Evolutionary conservation across 2,329 filamentous ascomycete species (phyloP).

Genomic region (Metarhizium brunneum): DNA sequence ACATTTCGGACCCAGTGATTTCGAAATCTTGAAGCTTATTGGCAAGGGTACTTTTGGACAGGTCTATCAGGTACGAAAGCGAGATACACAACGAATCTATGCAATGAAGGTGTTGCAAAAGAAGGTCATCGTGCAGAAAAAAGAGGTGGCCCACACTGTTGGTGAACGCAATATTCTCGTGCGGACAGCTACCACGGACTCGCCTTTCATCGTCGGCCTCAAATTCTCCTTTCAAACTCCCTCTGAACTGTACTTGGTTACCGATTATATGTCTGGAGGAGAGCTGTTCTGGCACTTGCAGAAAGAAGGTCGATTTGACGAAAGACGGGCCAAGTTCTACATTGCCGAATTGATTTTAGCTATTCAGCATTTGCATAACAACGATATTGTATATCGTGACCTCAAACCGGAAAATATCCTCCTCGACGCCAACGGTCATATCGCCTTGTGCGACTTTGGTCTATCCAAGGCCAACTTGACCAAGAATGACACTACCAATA

Average conservation of each 20-base stretch:
- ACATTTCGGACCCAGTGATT: constrained; percentile 89
- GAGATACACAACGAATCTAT: constrained; percentile 90
- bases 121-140: constrained; percentile 99
- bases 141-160: constrained; percentile 94
- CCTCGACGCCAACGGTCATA: constrained; percentile 93
- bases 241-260: constrained; percentile 94
- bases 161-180: constrained; percentile 96
- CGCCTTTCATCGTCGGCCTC: constrained; percentile 92
- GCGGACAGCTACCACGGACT: constrained; percentile 89
- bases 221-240: constrained; percentile 99
- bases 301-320: constrained; percentile 91
- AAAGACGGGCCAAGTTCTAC: constrained; percentile 94
- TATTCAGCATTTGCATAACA: constrained; percentile 88
- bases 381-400: constrained; percentile 96
- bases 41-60: constrained; percentile 98
- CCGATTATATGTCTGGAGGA: constrained; percentile 98
- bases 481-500: constrained; percentile 96
- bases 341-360: constrained; percentile 95
- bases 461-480: constrained; percentile 95
- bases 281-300: constrained; percentile 98
- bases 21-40: constrained; percentile 91
- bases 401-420: constrained; percentile 97
- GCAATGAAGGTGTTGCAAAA: constrained; percentile 99
- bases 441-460: constrained; percentile 95
- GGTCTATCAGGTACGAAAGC: constrained; percentile 97